These are phyloP conservation scores for Lentinula boryana DNA, from an alignment of 768 basidiomycete genomes.

Conservation along the genomic window DNA sequence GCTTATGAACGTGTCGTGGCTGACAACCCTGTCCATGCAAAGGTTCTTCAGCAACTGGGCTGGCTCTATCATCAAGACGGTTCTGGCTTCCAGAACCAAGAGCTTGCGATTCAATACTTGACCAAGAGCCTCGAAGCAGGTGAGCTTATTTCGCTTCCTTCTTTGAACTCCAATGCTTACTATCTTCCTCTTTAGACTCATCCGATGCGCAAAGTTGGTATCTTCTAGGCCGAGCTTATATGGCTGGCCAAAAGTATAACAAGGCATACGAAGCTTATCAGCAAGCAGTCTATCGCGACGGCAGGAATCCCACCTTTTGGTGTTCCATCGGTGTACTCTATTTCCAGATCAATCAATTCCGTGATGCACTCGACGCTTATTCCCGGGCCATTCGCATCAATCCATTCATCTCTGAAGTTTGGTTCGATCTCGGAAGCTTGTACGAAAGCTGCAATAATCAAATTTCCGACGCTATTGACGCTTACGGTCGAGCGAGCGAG, in stretches of 20 bases:
- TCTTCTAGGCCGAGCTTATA: slow-evolving; percentile 94
- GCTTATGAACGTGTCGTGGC: slow-evolving; percentile 94
- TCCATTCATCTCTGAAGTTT: slow-evolving; percentile 92
- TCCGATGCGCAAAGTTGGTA: slow-evolving; percentile 99
- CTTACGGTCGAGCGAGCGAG: slow-evolving; percentile 92
- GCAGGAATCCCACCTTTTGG: slow-evolving; percentile 99
- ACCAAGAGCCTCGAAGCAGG: slow-evolving; percentile 95
- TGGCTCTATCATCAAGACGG: slow-evolving; percentile 97
- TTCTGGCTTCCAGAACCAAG: slow-evolving; percentile 93
- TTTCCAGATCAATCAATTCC: slow-evolving; percentile 99
- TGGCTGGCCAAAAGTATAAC: slow-evolving; percentile 98
- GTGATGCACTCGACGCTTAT: slow-evolving; percentile 97
- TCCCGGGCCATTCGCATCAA: slow-evolving; percentile 98
- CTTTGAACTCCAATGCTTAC: not conserved
- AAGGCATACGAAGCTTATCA: slow-evolving; percentile 99
- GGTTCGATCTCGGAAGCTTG: slow-evolving; percentile 95
- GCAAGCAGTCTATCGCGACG: slow-evolving; percentile 98
- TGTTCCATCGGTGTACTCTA: slow-evolving; percentile 99
- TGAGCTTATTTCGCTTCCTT: slow-evolving; percentile 28
- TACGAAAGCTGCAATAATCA: slow-evolving; percentile 99
- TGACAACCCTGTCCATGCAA: slow-evolving; percentile 92
- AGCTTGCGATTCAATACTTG: slow-evolving; percentile 87
- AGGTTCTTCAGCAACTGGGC: slow-evolving; percentile 95
- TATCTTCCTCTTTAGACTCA: slow-evolving; percentile 54
- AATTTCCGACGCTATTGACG: slow-evolving; percentile 97